Base-by-base conservation (phyloP, 331 rosid genomes). In the Dryas integrifolia region DNA sequence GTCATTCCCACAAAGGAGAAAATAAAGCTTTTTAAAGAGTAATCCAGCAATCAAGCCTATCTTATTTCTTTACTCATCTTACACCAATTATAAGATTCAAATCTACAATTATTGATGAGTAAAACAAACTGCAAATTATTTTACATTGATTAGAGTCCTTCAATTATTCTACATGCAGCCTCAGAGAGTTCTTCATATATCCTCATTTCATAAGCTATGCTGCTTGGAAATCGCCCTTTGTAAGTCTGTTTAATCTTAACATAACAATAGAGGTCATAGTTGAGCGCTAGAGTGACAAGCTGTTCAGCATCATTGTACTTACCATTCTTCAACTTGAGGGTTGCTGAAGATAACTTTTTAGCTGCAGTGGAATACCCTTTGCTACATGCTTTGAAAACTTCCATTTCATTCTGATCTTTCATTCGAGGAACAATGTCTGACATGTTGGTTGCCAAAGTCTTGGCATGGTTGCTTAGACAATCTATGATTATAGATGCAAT, bases 91-190 rank as follows among this genome's bases (percentile, higher is more conserved):
- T 8, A 10, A 26, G 21, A 38, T 66, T 24, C 71, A 66, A 5
- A 26, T 66, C 14, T 26, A 2, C 3, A 47, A 48, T 46, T 5
- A 46, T 16, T 41, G 40, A 70, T 12, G 66, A 57, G 16, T 13
- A 71, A 44, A 56, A 55, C 69, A 43, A 71, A 67, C 3, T 4
- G 15, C 18, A 6, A 13, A 41, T 14, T 3, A 12, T 68, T 6
- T 5, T 9, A 2, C 6, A 57, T 7, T 6, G 5, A 69, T 55
- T 35, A 78, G 67, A 86, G 61, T 48, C 76, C 76, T 67, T 86
- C 81, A 44, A 81, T 78, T 6, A 81, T 79, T 62, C 87, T 81
- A 3, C 30, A 41, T 8, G 85, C 80, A 69, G 82, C 80, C 65
- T 76, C 66, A 21, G 82, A 68, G 7, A 80, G 85, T 7, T 83